A percentile compares a stretch with the other conserved stretches of the same genome.
phyloP scores from a whole-genome alignment of 2,329 filamentous ascomycete genomes.

The Fusarium nodosum region DNA sequence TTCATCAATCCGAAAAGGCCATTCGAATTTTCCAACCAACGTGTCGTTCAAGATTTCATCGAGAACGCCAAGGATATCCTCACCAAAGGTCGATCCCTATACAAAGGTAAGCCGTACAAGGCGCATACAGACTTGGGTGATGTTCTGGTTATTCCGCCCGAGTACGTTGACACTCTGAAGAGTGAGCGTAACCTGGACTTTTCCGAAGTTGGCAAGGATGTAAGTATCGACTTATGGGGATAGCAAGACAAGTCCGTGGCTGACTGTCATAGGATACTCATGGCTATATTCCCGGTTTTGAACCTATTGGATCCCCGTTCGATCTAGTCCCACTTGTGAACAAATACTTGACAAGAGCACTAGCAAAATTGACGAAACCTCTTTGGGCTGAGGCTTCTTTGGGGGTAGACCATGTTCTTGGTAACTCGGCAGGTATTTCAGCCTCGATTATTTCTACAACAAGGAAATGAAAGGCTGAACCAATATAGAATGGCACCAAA shows the following conservation, averaged over 20 bases:
- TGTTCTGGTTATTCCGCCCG: conserved; percentile 5
- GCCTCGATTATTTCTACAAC: accelerated
- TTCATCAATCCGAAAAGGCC: conserved; percentile 6
- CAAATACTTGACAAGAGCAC: conserved; percentile 9
- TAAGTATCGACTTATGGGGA: neutral
- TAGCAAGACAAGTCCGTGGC: accelerated
- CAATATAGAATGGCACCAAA: conserved; percentile 6
- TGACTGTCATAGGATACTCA: neutral
- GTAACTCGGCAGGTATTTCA: neutral
- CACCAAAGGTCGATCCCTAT: neutral
- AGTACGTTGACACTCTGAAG: neutral
- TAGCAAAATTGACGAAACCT: conserved; percentile 4
- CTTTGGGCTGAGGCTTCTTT: conserved; percentile 4
- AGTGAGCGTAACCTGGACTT: conserved; percentile 3
- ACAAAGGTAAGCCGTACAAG: neutral
- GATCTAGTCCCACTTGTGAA: neutral
- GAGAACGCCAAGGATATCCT: conserved; percentile 1
- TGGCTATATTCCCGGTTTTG: conserved; percentile 13
- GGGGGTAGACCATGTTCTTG: conserved; percentile 4
- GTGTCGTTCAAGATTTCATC: conserved; percentile 6
- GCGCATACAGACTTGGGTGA: conserved; percentile 10
- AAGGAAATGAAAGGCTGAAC: neutral
- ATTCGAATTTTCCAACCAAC: neutral
- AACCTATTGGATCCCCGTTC: accelerated
- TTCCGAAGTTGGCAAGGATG: neutral